Evolutionary conservation across 2,329 filamentous ascomycete genomes (phyloP).

Genomic region (Claviceps sp.): DNA sequence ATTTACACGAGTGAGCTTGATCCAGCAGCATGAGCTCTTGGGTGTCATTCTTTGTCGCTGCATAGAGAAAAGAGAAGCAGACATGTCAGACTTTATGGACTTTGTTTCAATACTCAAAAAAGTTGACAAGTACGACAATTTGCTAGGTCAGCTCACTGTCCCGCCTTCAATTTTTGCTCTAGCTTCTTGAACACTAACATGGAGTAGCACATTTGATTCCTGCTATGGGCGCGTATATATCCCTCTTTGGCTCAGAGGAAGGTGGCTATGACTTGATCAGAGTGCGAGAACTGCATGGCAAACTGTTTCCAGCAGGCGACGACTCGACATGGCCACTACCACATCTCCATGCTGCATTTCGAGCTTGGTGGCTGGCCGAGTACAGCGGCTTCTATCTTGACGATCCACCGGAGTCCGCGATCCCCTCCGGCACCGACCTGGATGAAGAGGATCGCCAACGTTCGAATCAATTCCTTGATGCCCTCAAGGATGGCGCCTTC

Average conservation of each 20-base stretch:
- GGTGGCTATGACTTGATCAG: conserved; percentile 53
- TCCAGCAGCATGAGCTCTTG: conserved; percentile 80
- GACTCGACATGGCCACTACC: conserved; percentile 58
- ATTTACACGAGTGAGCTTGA: conserved; percentile 66
- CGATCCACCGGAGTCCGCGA: conserved; percentile 44
- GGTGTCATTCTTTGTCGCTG: conserved; percentile 68
- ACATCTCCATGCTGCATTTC: conserved; percentile 65
- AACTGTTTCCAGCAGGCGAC: conserved; percentile 53
- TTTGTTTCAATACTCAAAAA: conserved; percentile 57
- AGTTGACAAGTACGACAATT: conserved; percentile 62
- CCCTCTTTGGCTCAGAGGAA: conserved; percentile 66
- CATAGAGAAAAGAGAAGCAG: conserved; percentile 61
- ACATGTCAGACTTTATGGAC: conserved; percentile 56
- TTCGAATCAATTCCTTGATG: conserved; percentile 59
- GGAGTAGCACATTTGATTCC: conserved; percentile 65
- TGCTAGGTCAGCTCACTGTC: conserved; percentile 29
- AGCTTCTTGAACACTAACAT: background rate
- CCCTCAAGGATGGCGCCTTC: conserved; percentile 78
- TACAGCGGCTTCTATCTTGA: conserved; percentile 86
- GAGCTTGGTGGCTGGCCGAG: conserved; percentile 81
- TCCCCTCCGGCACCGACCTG: conserved; percentile 47
- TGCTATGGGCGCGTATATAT: conserved; percentile 61
- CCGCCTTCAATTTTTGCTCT: background rate
- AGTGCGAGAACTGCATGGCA: conserved; percentile 55
- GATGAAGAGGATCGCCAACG: conserved; percentile 56